Percentiles rank a stretch among this genome's conserved stretches.
Conservation (phyloP, 805 yeast genomes). For the Spencermartinsiella europaea region DNA sequence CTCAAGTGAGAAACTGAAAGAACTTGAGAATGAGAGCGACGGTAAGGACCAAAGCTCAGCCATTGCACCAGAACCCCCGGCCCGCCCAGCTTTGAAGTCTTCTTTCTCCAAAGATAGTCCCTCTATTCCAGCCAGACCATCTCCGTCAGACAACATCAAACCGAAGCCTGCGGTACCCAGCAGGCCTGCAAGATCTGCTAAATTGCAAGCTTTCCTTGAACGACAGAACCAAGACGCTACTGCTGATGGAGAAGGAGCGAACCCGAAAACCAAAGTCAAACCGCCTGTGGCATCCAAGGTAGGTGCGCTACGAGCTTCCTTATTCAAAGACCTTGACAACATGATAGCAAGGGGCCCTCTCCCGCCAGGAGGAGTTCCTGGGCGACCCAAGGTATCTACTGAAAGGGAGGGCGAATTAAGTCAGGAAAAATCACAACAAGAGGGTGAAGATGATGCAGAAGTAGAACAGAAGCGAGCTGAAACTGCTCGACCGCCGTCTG, state of each 20-base stretch:
- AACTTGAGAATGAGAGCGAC: too few species aligned
- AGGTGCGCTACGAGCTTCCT: conserved; percentile 22
- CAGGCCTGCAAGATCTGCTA: conserved; percentile 13
- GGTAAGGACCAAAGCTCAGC: too few species aligned
- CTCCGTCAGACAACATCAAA: too few species aligned
- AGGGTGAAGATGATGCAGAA: not conserved
- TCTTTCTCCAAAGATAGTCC: too few species aligned
- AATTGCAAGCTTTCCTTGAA: conserved; percentile 1
- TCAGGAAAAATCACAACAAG: not conserved
- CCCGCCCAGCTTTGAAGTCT: too few species aligned
- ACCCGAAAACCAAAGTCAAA: conserved; percentile 21
- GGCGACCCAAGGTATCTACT: conserved; percentile 8
- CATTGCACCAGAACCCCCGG: too few species aligned
- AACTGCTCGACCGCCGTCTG: not conserved
- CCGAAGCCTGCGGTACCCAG: conserved; percentile 9
- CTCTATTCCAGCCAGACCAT: too few species aligned
- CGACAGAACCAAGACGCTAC: not conserved
- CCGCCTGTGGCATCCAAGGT: conserved; percentile 19
- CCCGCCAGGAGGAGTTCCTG: conserved; percentile 15
- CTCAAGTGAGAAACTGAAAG: too few species aligned
- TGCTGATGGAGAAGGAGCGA: conserved; percentile 7
- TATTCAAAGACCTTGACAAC: conserved; percentile 22
- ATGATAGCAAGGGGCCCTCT: conserved; percentile 22
- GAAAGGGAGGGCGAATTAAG: conserved; percentile 3
- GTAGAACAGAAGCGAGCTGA: not conserved